phyloP scores from a whole-genome alignment of 192 early-diverging fungal genomes.

The Podila horticola region DNA sequence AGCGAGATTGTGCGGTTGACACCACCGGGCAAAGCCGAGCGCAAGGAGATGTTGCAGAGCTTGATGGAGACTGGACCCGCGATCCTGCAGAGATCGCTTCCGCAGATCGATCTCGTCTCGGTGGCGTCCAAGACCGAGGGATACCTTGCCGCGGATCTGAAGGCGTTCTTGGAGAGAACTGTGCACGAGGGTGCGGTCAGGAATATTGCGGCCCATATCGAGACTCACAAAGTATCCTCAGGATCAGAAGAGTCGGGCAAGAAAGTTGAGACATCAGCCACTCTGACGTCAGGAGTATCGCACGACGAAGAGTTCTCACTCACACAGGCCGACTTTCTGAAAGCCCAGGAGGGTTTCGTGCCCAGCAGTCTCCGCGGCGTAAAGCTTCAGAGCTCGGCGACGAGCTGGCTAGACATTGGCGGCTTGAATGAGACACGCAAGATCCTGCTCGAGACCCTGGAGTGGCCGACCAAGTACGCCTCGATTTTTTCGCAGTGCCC shows the following conservation, averaged over 20 bases:
- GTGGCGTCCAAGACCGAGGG: constrained; percentile 88
- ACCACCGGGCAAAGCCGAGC: constrained; percentile 70
- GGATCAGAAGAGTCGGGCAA: constrained; percentile 7
- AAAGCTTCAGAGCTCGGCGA: constrained; percentile 77
- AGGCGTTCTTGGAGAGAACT: constrained; percentile 80
- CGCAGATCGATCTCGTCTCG: constrained; percentile 73
- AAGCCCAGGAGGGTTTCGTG: constrained; percentile 80
- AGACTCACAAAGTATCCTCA: constrained; percentile 14
- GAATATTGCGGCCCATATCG: constrained; percentile 54
- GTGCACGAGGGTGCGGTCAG: constrained; percentile 84
- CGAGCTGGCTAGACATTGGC: constrained; percentile 91
- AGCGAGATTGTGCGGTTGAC: constrained; percentile 69
- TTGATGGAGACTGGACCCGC: constrained; percentile 68
- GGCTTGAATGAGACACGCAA: constrained; percentile 83
- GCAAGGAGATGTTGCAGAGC: constrained; percentile 79
- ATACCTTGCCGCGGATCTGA: constrained; percentile 84
- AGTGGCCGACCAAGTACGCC: constrained; percentile 95
- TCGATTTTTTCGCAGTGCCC: constrained; percentile 90
- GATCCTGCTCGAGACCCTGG: constrained; percentile 89
- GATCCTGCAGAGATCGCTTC: constrained; percentile 56
- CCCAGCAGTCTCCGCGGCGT: constrained; percentile 85
- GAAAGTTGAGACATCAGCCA: not conserved
- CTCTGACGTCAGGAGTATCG: not conserved
- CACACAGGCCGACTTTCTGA: constrained; percentile 72
- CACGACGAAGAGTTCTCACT: constrained; percentile 55